These are phyloP conservation scores for Beauveria asiatica DNA, from an alignment of 2,329 filamentous ascomycete species.

Conservation along the genomic window DNA sequence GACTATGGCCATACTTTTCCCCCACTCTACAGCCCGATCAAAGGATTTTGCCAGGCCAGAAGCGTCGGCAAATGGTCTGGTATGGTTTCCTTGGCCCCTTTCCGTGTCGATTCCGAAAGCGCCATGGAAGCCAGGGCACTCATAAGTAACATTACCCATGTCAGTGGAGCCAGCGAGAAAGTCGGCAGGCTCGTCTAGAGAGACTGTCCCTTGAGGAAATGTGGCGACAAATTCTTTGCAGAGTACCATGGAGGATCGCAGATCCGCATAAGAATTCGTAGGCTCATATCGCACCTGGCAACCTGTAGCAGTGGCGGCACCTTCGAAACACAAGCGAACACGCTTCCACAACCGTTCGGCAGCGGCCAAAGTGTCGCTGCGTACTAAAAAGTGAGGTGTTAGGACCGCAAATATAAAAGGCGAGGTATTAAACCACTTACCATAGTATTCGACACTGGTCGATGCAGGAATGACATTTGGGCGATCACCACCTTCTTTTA, in stretches of 20 bases:
- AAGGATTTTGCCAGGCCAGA: conserved; percentile 29
- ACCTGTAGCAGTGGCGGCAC: conserved; percentile 20
- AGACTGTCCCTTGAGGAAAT: conserved; percentile 28
- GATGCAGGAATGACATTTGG: conserved; percentile 34
- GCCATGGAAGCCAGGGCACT: conserved; percentile 36
- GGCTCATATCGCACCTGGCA: conserved; percentile 15
- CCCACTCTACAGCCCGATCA: conserved; percentile 28
- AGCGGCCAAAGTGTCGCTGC: conserved; percentile 23
- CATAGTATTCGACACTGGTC: conserved; percentile 33
- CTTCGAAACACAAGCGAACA: conserved; percentile 24
- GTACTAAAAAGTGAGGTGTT: conserved; percentile 13
- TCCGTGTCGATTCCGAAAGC: conserved; percentile 32
- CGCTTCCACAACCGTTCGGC: conserved; percentile 19
- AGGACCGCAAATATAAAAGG: conserved; percentile 10
- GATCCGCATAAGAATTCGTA: conserved; percentile 30
- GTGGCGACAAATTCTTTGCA: conserved; percentile 31
- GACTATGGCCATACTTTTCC: conserved; percentile 30
- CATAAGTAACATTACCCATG: conserved; percentile 40
- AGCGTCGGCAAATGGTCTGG: conserved; percentile 31
- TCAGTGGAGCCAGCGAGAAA: conserved; percentile 31
- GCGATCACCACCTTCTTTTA: conserved; percentile 31
- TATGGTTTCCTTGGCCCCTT: conserved; percentile 22
- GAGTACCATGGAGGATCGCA: conserved; percentile 33
- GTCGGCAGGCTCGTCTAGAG: conserved; percentile 24
- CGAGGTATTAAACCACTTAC: neutral